A percentile compares a stretch with the other conserved stretches of the same genome.
phyloP scores from a whole-genome alignment of 2,329 filamentous ascomycete genomes.

The Simplicillium sp. region DNA sequence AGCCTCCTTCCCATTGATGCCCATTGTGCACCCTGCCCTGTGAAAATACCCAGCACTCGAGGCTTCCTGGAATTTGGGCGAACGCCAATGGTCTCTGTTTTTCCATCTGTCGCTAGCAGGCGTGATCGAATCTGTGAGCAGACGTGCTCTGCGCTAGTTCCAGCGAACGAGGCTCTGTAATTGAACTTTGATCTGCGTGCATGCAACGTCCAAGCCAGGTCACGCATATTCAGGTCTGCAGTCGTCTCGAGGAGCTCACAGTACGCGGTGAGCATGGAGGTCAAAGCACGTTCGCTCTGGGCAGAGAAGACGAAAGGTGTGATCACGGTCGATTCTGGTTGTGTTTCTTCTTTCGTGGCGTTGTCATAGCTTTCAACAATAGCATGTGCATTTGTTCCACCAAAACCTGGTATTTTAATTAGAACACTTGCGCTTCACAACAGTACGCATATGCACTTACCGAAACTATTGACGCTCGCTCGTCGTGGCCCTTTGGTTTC shows the following conservation, averaged over 20 bases:
- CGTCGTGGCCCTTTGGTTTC: constrained; percentile 3
- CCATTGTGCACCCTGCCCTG: constrained; percentile 24
- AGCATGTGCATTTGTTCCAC: constrained; percentile 30
- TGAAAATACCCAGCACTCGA: constrained; percentile 13
- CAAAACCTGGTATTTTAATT: too few species aligned
- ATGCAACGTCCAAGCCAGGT: constrained; percentile 11
- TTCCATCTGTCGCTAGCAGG: too few species aligned
- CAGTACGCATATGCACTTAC: too few species aligned
- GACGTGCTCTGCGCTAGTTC: constrained; percentile 6
- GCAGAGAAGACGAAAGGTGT: constrained; percentile 6
- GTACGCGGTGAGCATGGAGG: constrained; percentile 3
- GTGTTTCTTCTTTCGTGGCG: constrained; percentile 15
- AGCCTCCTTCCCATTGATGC: constrained; percentile 21
- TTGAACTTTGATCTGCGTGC: constrained; percentile 7
- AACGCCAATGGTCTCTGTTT: too few species aligned
- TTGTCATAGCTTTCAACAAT: constrained; percentile 16
- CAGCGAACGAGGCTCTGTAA: constrained; percentile 9
- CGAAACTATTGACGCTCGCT: constrained; percentile 32
- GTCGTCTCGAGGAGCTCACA: constrained; percentile 5
- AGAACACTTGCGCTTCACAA: too few species aligned
- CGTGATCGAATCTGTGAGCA: too few species aligned
- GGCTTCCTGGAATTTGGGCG: too few species aligned
- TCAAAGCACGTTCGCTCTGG: constrained; percentile 6
- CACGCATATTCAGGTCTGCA: constrained; percentile 5
- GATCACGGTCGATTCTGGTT: constrained; percentile 2